Evolutionary conservation across 129 eudicot species (phyloP), one percentile per base, ranked within the genome.

Genomic region (Cynara cardunculus): DNA sequence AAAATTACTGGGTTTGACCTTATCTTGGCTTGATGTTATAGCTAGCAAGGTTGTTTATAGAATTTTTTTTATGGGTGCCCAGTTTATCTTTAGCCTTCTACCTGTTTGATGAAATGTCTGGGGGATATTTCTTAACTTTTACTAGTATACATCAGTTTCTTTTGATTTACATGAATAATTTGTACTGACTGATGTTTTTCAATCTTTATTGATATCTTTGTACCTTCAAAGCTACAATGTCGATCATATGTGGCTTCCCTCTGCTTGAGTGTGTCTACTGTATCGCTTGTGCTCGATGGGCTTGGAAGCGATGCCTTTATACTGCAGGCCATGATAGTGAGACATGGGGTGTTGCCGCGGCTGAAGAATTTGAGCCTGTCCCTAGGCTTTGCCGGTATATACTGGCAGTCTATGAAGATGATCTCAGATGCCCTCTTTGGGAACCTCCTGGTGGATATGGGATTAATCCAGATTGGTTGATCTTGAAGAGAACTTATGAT

Each of bases 391-490:
- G 97, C 77, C 84, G 97, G 3, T 90, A 90, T 75, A 89, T 95
- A 78, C 78, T 92, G 0, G 94, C 93, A 7, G 96, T 92, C 1
- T 92, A 95, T 73, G 99, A 95, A 87, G 97, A 90, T 41, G 97
- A 95, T 78, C 86, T 92, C 1, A 77, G 89, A 46, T 72, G 83
- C 37, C 99, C 99, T 14, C 78, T 85, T 25, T 92, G 88, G 88
- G 97, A 86, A 81, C 99, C 99, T 13, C 94, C 96, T 25, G 87
- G 89, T 46, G 97, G 99, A 3, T 95, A 95, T 78, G 97, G 99
- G 14, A 84, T 95, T 21, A 75, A 92, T 46, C 97, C 97, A 2
- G 93, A 95, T 81, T 95, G 97, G 85, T 44, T 95, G 7, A 69
- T 90, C 41, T 1, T 77, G 39, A 92, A 86, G 71, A 81, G 88